Conservation (phyloP, 441 rosid genomes). For the Erodium chrysanthum region DNA sequence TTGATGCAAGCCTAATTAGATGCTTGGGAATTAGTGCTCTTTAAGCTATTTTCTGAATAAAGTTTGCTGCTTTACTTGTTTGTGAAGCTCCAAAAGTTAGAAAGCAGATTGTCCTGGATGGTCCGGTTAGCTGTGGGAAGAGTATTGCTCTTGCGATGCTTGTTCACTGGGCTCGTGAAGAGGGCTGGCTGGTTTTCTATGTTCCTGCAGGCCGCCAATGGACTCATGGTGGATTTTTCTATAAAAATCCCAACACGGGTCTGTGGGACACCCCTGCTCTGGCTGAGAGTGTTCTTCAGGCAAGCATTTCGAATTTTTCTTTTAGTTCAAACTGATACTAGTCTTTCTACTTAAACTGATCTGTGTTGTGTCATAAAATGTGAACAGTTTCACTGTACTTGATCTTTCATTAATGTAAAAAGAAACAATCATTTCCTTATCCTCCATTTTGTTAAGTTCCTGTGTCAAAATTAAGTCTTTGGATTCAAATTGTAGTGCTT, state of each 20-base stretch:
- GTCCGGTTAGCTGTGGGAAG: conserved; percentile 85
- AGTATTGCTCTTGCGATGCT: conserved; percentile 85
- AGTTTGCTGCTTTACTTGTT: background rate
- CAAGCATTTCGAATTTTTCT: conserved; percentile 24
- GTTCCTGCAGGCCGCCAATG: conserved; percentile 76
- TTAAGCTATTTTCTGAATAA: background rate
- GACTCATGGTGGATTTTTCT: conserved; percentile 86
- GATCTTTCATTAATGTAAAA: background rate
- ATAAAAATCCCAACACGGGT: conserved; percentile 67
- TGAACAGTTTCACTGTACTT: background rate
- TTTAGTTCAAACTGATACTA: background rate
- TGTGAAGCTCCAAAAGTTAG: conserved; percentile 44
- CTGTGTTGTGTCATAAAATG: background rate
- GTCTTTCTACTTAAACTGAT: conserved; percentile 10
- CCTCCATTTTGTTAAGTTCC: background rate
- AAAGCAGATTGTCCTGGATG: conserved; percentile 86
- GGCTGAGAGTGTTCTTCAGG: conserved; percentile 79
- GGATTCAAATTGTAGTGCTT: background rate
- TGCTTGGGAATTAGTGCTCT: background rate
- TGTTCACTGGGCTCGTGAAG: conserved; percentile 94
- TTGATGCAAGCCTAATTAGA: background rate
- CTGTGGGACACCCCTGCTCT: conserved; percentile 91
- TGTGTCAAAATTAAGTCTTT: background rate
- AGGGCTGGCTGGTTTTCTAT: conserved; percentile 93
- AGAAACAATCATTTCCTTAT: background rate